Evolutionary conservation across 352 stramenopile species (phyloP).

Genomic region (Blastocystis sp.): DNA sequence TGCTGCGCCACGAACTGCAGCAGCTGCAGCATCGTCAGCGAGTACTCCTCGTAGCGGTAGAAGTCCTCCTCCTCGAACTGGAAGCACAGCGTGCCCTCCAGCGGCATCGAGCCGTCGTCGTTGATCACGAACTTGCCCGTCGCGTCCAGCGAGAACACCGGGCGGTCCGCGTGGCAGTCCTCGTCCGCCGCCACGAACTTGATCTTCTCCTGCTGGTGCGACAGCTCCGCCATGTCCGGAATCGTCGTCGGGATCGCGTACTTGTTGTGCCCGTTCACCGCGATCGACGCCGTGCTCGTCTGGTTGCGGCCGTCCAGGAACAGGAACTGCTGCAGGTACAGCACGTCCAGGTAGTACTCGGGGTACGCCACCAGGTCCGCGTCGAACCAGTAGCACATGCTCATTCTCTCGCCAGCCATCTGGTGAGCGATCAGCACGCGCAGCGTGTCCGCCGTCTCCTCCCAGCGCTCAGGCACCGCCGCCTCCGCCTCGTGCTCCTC

Average conservation of each 20-base stretch:
- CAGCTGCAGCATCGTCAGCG: constrained; percentile 45
- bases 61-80: constrained; percentile 67
- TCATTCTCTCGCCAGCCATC: constrained; percentile 9
- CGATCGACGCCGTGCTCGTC: not conserved
- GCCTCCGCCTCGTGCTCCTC: not conserved
- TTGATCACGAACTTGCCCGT: constrained; percentile 52
- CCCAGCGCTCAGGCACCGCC: not conserved
- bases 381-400: constrained; percentile 68
- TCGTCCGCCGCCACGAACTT: constrained; percentile 59
- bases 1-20: not conserved
- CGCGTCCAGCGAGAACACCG: constrained; percentile 24
- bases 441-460: constrained; percentile 22
- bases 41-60: constrained; percentile 58
- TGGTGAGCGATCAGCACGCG: constrained; percentile 8
- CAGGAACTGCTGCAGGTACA: constrained; percentile 52
- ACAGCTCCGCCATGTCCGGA: constrained; percentile 12
- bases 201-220: not conserved
- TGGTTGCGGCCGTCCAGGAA: constrained; percentile 28
- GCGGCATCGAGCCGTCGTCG: constrained; percentile 54
- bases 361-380: constrained; percentile 55
- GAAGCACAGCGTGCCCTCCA: constrained; percentile 32
- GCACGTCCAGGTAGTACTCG: constrained; percentile 42
- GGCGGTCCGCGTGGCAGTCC: constrained; percentile 22
- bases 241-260: constrained; percentile 43
- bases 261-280: constrained; percentile 62